These are phyloP conservation scores for Apiospora marii DNA, from an alignment of 2,329 filamentous ascomycete species.

Conservation along the genomic window DNA sequence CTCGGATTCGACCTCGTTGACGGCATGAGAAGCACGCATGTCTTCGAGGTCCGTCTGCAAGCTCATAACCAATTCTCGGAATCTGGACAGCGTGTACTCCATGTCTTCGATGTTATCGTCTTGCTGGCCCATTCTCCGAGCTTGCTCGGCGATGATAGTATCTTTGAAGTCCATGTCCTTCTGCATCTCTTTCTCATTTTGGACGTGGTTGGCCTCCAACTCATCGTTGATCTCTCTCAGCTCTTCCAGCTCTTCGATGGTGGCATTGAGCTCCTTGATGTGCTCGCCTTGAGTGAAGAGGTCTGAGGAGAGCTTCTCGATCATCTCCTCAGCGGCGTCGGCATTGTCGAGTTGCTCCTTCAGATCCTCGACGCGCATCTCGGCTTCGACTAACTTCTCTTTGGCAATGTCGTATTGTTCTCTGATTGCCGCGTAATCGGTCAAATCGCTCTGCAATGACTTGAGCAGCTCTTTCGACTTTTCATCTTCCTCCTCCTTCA, in stretches of 20 bases:
- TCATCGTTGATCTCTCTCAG: constrained; percentile 95
- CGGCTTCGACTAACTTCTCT: constrained; percentile 75
- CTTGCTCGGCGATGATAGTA: constrained; percentile 81
- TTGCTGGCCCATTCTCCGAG: constrained; percentile 75
- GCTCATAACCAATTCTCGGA: constrained; percentile 86
- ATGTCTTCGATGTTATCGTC: constrained; percentile 84
- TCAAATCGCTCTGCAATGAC: constrained; percentile 75
- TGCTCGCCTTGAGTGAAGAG: constrained; percentile 85
- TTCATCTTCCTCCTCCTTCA: constrained; percentile 84
- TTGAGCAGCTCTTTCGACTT: constrained; percentile 80
- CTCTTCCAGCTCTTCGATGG: constrained; percentile 87
- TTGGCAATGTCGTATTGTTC: constrained; percentile 74
- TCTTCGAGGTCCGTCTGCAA: constrained; percentile 89
- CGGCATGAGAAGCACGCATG: constrained; percentile 88
- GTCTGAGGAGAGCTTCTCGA: constrained; percentile 88
- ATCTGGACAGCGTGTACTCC: constrained; percentile 87
- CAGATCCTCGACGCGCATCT: constrained; percentile 83
- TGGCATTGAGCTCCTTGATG: constrained; percentile 81
- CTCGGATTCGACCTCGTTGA: constrained; percentile 91
- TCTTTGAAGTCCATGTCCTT: constrained; percentile 93
- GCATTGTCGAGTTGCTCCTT: constrained; percentile 91
- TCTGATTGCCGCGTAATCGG: constrained; percentile 71
- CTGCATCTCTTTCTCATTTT: constrained; percentile 93
- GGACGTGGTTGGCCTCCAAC: constrained; percentile 89
- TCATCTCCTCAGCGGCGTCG: constrained; percentile 89